phyloP scores from a whole-genome alignment of 2,329 filamentous ascomycete genomes.

The Ascochyta viciae-villosae region DNA sequence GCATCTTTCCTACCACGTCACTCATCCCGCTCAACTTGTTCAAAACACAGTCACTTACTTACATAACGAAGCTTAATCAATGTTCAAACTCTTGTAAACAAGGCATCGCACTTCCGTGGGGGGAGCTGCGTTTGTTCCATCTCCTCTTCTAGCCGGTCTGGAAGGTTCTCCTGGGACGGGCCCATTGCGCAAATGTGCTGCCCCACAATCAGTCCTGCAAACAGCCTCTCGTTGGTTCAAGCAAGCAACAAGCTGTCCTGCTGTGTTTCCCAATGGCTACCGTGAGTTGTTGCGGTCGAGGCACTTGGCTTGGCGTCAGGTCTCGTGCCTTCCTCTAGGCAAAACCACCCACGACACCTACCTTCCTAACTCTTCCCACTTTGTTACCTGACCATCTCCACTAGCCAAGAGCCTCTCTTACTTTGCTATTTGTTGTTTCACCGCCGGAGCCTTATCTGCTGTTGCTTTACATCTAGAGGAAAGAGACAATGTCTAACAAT shows the following conservation, averaged over 20 bases:
- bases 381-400: not conserved
- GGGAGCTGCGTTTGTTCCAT: conserved; percentile 4
- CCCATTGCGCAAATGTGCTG: not conserved
- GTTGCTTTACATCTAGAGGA: not conserved
- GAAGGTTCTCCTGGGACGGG: not conserved
- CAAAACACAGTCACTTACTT: too few relatives aligned
- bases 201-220: not conserved
- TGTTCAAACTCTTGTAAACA: not conserved
- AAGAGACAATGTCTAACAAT: conserved; percentile 5
- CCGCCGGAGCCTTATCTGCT: not conserved
- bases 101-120: not conserved
- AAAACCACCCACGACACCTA: not conserved
- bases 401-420: too few relatives aligned
- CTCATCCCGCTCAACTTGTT: too few relatives aligned
- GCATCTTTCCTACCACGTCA: too few relatives aligned
- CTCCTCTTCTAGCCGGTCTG: not conserved
- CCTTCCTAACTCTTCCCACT: not conserved
- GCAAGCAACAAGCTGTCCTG: not conserved
- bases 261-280: not conserved
- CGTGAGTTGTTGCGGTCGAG: not conserved
- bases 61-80: too few relatives aligned
- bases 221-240: not conserved
- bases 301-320: conserved; percentile 6
- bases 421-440: not conserved
- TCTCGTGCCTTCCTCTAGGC: conserved; percentile 2